A percentile compares a stretch with the other conserved stretches of the same genome.
Evolutionary conservation across 129 eudicot species (phyloP).

Genomic region (Flaveria linearis): DNA sequence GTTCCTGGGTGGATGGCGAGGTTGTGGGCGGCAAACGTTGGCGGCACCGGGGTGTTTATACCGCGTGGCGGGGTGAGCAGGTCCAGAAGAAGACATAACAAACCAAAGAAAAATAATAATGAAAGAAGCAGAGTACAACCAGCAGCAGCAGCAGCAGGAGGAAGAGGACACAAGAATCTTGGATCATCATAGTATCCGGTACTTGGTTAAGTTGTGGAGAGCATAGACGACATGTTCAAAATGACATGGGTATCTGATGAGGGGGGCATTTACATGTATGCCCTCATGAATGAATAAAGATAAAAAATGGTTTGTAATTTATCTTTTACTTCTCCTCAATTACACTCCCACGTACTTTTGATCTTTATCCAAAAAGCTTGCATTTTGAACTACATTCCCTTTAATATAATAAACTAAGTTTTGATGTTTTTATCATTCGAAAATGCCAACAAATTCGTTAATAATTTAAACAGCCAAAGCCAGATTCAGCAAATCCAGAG

Average conservation of each 20-base stretch:
- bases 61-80: slow-evolving; percentile 40
- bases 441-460: slow-evolving; percentile 5
- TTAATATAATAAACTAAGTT: background rate
- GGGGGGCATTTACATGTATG: too few species aligned
- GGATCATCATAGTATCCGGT: slow-evolving; percentile 9
- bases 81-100: slow-evolving; percentile 38
- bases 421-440: background rate
- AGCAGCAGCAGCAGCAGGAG: background rate
- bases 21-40: slow-evolving; percentile 52
- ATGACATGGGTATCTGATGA: background rate
- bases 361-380: too few species aligned
- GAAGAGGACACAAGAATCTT: slow-evolving; percentile 26
- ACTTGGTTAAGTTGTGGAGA: too few species aligned
- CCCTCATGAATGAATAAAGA: too few species aligned
- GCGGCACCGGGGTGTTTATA: slow-evolving; percentile 85
- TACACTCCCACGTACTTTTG: too few species aligned
- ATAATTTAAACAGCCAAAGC: background rate
- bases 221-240: too few species aligned
- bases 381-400: too few species aligned
- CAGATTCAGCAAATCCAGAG: slow-evolving; percentile 21
- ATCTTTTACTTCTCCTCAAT: too few species aligned
- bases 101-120: slow-evolving; percentile 49
- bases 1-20: slow-evolving; percentile 55
- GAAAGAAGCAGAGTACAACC: slow-evolving; percentile 40
- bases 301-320: too few species aligned